phyloP scores from a whole-genome alignment of 1,284 basidiomycete species.

The Ceratobasidium sp. region DNA sequence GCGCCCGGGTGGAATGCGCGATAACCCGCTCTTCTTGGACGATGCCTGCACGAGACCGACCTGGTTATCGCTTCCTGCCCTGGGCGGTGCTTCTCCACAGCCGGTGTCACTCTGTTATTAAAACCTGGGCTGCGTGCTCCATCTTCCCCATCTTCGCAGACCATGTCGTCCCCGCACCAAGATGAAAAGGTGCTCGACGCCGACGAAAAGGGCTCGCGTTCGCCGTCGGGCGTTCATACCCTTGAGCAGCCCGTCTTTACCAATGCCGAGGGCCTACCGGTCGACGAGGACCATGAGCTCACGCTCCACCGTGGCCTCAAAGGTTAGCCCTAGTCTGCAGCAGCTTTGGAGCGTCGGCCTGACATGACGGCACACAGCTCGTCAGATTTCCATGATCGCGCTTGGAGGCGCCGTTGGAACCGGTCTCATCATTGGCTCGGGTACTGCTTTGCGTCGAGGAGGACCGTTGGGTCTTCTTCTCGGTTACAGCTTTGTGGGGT shows the following conservation, averaged over 20 bases:
- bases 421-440: slow-evolving; percentile 80
- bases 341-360: background rate
- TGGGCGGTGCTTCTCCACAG: slow-evolving; percentile 25
- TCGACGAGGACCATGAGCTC: slow-evolving; percentile 43
- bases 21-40: background rate
- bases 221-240: slow-evolving; percentile 20
- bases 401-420: slow-evolving; percentile 75
- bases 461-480: slow-evolving; percentile 62
- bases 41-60: background rate
- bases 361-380: slow-evolving; percentile 37
- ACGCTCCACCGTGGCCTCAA: slow-evolving; percentile 73
- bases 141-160: slow-evolving; percentile 21
- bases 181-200: slow-evolving; percentile 16
- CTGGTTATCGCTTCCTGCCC: slow-evolving; percentile 27
- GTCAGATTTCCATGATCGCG: slow-evolving; percentile 72
- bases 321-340: slow-evolving; percentile 52
- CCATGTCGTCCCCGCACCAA: slow-evolving; percentile 37
- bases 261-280: slow-evolving; percentile 33
- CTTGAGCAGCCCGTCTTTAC: slow-evolving; percentile 27
- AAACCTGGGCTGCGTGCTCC: background rate
- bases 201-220: slow-evolving; percentile 34
- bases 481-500: slow-evolving; percentile 58
- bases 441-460: slow-evolving; percentile 58
- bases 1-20: background rate
- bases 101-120: slow-evolving; percentile 2